Evolutionary conservation across 2,329 filamentous ascomycete species (phyloP).

Genomic region (Alternaria incomplexa): DNA sequence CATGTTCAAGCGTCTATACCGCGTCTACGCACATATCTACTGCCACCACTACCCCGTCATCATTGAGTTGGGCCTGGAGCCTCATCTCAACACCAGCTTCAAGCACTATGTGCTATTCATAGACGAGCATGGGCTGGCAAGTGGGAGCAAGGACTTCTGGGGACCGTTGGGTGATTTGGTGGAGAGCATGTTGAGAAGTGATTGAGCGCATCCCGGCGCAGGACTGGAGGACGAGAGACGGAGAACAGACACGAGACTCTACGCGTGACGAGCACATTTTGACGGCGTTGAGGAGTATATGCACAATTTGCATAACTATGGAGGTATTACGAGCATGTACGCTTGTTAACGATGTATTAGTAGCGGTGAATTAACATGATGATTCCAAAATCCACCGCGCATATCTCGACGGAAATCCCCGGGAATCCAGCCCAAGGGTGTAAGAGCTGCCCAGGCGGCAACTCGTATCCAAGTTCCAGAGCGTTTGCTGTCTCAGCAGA

Average conservation of each 20-base stretch:
- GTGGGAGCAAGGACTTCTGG: conserved; percentile 91
- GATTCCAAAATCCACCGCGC: background rate
- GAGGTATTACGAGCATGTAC: conserved; percentile 14
- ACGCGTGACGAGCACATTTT: background rate
- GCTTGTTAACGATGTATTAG: conserved; percentile 21
- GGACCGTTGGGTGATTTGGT: conserved; percentile 93
- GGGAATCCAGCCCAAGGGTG: background rate
- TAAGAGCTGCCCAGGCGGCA: background rate
- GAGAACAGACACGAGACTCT: background rate
- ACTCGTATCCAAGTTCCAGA: background rate
- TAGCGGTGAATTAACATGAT: conserved; percentile 5
- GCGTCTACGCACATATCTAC: conserved; percentile 96
- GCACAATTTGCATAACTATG: background rate
- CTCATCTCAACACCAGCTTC: conserved; percentile 98
- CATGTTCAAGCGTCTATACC: conserved; percentile 99
- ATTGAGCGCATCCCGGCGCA: conserved; percentile 47
- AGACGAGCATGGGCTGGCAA: conserved; percentile 91
- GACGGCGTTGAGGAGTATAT: conserved; percentile 8
- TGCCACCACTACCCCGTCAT: conserved; percentile 98
- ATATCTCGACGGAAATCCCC: background rate
- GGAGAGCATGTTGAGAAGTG: conserved; percentile 95
- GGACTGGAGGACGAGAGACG: background rate
- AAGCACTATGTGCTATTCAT: conserved; percentile 99
- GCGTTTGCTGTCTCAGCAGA: background rate
- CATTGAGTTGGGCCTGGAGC: conserved; percentile 91